phyloP scores from a whole-genome alignment of 192 early-diverging fungal genomes.

The Funneliformis mosseae region DNA sequence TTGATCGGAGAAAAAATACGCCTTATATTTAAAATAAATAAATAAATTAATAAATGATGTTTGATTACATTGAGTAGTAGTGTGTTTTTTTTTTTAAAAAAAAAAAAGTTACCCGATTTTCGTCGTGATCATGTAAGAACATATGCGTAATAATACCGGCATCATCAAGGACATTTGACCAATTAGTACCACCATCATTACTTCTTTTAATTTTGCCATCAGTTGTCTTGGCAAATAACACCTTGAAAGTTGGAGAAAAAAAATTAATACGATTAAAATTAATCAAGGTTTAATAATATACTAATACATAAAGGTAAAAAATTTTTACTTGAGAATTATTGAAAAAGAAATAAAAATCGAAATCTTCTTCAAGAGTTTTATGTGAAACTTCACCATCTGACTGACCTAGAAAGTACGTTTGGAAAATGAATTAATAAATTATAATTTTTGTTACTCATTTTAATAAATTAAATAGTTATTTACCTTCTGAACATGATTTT shows the following conservation, averaged over 20 bases:
- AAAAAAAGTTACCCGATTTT: slow-evolving; percentile 49
- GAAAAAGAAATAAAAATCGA: slow-evolving; percentile 69
- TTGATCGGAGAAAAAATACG: slow-evolving; percentile 60
- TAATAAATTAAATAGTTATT: background rate
- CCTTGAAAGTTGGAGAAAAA: background rate
- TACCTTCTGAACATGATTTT: background rate
- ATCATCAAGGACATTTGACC: slow-evolving; percentile 58
- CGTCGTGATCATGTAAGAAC: slow-evolving; percentile 70
- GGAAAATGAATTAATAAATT: slow-evolving; percentile 55
- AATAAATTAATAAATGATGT: background rate
- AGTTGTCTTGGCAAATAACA: slow-evolving; percentile 59
- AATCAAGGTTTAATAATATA: background rate
- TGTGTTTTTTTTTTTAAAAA: background rate
- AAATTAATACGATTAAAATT: background rate
- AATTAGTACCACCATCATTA: slow-evolving; percentile 74
- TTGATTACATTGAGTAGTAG: background rate
- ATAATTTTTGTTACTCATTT: background rate
- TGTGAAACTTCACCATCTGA: background rate
- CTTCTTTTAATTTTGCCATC: slow-evolving; percentile 68
- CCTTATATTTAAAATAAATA: background rate
- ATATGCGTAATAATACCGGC: slow-evolving; percentile 58
- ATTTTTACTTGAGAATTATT: slow-evolving; percentile 53
- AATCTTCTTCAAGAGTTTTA: slow-evolving; percentile 42
- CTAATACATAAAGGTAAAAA: background rate
- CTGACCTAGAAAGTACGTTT: slow-evolving; percentile 37